Percentiles rank a stretch among this genome's conserved stretches.
Conservation (phyloP, 2,329 filamentous ascomycete genomes). For the Sporothrix dimorphospora region DNA sequence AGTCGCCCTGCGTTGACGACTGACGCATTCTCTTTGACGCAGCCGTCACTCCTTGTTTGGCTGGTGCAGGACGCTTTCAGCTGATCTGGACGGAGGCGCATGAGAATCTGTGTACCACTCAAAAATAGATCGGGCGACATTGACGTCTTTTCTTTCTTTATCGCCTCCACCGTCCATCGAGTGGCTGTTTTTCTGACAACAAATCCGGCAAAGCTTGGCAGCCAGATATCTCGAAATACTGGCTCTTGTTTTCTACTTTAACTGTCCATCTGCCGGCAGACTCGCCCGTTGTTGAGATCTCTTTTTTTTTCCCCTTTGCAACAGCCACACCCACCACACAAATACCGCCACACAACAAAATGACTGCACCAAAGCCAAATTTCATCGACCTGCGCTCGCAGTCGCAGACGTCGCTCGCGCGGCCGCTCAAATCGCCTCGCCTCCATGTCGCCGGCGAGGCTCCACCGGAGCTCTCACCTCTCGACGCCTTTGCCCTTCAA, state of each 20-base stretch:
- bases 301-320: neutral
- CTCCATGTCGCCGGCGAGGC: constrained; percentile 77
- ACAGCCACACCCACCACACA: neutral
- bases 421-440: constrained; percentile 70
- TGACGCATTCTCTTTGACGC: constrained; percentile 23
- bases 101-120: neutral
- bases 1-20: constrained; percentile 15
- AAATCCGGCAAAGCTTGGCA: neutral
- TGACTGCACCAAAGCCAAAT: constrained; percentile 58
- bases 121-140: constrained; percentile 27
- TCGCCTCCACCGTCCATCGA: constrained; percentile 7
- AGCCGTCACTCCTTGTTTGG: constrained; percentile 13
- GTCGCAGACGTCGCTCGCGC: constrained; percentile 57
- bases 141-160: neutral
- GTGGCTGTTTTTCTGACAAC: neutral
- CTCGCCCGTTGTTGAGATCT: neutral
- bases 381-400: constrained; percentile 63
- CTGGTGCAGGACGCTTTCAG: constrained; percentile 26
- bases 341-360: constrained; percentile 40
- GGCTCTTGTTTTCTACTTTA: neutral
- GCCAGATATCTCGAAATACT: neutral
- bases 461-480: constrained; percentile 86
- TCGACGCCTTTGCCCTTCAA: constrained; percentile 93
- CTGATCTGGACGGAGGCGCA: constrained; percentile 15
- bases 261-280: neutral